Evolutionary conservation across 129 eudicot species (phyloP).

Genomic region (Flaveria robusta): DNA sequence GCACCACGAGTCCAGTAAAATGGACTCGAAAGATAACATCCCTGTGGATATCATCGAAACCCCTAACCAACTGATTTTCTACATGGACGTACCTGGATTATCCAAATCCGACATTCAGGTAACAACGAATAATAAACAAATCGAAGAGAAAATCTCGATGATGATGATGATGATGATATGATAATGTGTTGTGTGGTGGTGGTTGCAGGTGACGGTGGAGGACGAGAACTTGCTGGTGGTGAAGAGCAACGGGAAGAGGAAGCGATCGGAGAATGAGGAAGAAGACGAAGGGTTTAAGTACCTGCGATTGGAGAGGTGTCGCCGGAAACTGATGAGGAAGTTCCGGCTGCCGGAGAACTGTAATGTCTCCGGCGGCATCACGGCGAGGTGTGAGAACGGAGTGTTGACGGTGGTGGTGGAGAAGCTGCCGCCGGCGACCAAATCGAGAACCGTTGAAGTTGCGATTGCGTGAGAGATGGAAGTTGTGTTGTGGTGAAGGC

Average conservation of each 20-base stretch:
- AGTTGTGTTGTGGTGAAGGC: too few relatives aligned
- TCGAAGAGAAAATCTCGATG: too few relatives aligned
- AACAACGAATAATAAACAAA: background rate
- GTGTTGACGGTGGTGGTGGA: constrained; percentile 64
- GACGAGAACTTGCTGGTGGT: constrained; percentile 64
- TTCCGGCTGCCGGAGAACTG: constrained; percentile 63
- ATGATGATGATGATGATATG: too few relatives aligned
- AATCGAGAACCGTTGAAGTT: constrained; percentile 68
- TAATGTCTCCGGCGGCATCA: constrained; percentile 46
- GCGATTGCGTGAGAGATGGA: constrained; percentile 39
- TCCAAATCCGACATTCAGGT: constrained; percentile 90
- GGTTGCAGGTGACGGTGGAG: constrained; percentile 75
- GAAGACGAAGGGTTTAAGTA: constrained; percentile 81
- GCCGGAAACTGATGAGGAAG: constrained; percentile 60
- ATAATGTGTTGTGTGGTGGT: too few relatives aligned
- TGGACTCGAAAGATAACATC: constrained; percentile 27
- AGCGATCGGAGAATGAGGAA: constrained; percentile 55
- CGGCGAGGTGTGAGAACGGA: constrained; percentile 77
- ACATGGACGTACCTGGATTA: constrained; percentile 77
- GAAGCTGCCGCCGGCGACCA: constrained; percentile 74
- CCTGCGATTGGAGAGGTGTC: constrained; percentile 63
- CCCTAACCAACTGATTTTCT: constrained; percentile 50
- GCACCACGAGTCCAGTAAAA: constrained; percentile 20
- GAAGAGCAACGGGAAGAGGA: constrained; percentile 74
- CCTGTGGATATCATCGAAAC: constrained; percentile 63